Base-by-base conservation (phyloP, 257 asterid species). In the Primulina huaijiensis region DNA sequence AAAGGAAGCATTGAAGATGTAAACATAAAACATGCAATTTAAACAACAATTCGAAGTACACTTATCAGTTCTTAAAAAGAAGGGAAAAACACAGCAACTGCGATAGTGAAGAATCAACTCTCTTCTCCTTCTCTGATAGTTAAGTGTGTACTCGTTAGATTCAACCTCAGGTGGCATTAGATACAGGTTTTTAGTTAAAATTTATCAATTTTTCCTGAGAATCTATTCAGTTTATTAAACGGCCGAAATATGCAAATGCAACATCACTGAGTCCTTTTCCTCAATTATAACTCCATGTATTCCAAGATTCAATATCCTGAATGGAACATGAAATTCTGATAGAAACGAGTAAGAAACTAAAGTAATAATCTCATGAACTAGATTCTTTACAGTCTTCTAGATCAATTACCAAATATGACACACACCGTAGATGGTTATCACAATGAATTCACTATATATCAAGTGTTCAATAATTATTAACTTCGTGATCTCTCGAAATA, bases 151-250 rank as follows among this genome's bases (percentile, higher is more conserved):
- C n/a, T 4, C 19, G 3, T 14, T 43, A 60, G 25, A 59, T 68
- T 35, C 38, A 74, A 25, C 53, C 46, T 61, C 65, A 34, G 38
- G 31, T 63, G 19, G 43, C 60, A 53, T 4, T 33, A 19, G 78
- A 52, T 25, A 35, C 56, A 34, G 52, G 30, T 56, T 40, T 7
- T 40, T 11, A 40, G 52, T 75, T 43, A 75, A 55, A 46, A 35
- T 10, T 63, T 61, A 69, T 53, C 3, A 8, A n/a, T 35, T 29
- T 58, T 23, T 7, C 31, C 35, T 33, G 30, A 60, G 62, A 25
- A 34, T 60, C 8, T 20, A 3, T 10, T 53, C 61, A 68, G 0
- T 19, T 3, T 27, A 33, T 56, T 31, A 21, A 60, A 7, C 1
- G 35, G 55, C 43, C 63, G 33, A 23, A 60, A 60, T 72, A 17